Conservation (phyloP, 116 monocot species). For the Cymodocea nodosa region DNA sequence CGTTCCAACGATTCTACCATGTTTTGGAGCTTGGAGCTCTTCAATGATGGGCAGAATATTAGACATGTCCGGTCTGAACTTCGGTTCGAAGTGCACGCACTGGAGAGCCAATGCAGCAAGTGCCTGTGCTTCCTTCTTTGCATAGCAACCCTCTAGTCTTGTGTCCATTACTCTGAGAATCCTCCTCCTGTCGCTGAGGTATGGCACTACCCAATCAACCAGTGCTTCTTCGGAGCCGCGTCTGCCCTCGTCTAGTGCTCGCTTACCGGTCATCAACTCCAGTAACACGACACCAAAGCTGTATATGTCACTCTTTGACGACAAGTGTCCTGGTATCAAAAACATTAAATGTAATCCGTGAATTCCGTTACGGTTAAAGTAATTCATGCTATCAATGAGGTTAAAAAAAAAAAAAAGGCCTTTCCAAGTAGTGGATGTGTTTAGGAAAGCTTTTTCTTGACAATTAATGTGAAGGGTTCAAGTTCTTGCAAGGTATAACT, state of each 20-base stretch:
- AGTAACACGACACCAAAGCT: slow-evolving; percentile 63
- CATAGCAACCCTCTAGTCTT: slow-evolving; percentile 56
- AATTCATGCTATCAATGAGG: neutral
- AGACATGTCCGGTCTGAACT: slow-evolving; percentile 31
- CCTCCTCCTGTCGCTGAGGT: slow-evolving; percentile 32
- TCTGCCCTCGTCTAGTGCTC: slow-evolving; percentile 35
- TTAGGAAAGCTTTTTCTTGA: too few relatives aligned
- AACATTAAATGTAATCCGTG: too few relatives aligned
- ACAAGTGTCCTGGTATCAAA: slow-evolving; percentile 39
- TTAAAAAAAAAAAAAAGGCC: too few relatives aligned
- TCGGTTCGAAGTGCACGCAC: slow-evolving; percentile 46
- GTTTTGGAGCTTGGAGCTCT: slow-evolving; percentile 20
- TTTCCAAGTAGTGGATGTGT: too few relatives aligned
- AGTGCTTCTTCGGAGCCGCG: slow-evolving; percentile 21
- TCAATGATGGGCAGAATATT: slow-evolving; percentile 36
- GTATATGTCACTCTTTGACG: slow-evolving; percentile 52
- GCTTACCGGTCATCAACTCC: slow-evolving; percentile 45
- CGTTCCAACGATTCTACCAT: neutral
- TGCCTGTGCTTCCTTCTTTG: slow-evolving; percentile 48
- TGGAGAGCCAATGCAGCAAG: slow-evolving; percentile 31
- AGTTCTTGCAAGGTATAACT: too few relatives aligned
- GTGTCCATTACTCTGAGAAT: slow-evolving; percentile 59
- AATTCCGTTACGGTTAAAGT: neutral
- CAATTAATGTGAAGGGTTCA: too few relatives aligned
- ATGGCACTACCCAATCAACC: slow-evolving; percentile 50